Percentiles rank a stretch among this genome's conserved stretches.
phyloP scores from a whole-genome alignment of 2,329 filamentous ascomycete species.

The Fusarium domesticum region DNA sequence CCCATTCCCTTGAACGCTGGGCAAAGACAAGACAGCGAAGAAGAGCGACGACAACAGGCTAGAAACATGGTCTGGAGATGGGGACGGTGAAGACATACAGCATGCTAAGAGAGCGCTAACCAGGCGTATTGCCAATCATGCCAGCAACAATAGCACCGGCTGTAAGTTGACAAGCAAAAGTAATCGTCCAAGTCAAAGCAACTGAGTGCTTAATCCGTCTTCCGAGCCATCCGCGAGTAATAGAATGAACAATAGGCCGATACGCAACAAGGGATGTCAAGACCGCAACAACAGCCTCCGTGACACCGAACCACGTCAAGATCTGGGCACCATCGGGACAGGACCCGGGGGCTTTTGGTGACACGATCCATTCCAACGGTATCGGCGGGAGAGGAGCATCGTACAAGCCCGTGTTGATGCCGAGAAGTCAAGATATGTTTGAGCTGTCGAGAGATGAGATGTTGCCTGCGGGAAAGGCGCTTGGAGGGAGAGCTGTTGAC shows the following conservation, averaged over 20 bases:
- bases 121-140: slow-evolving; percentile 18
- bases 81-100: slow-evolving; percentile 22
- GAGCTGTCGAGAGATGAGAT: slow-evolving; percentile 13
- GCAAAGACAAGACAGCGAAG: slow-evolving; percentile 18
- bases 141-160: slow-evolving; percentile 23
- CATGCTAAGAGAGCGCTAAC: slow-evolving; percentile 22
- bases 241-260: slow-evolving; percentile 17
- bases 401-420: slow-evolving; percentile 21
- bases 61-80: slow-evolving; percentile 21
- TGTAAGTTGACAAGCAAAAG: slow-evolving; percentile 16
- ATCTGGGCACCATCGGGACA: slow-evolving; percentile 15
- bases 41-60: slow-evolving; percentile 17
- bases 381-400: slow-evolving; percentile 17
- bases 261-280: slow-evolving; percentile 15
- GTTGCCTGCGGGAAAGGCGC: slow-evolving; percentile 6
- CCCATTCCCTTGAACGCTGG: slow-evolving; percentile 9
- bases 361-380: slow-evolving; percentile 26
- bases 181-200: slow-evolving; percentile 14
- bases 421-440: slow-evolving; percentile 18
- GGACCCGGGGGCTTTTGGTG: slow-evolving; percentile 9
- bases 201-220: slow-evolving; percentile 11
- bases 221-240: slow-evolving; percentile 16
- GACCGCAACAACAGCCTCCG: slow-evolving; percentile 17
- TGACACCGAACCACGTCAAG: slow-evolving; percentile 19
- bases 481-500: slow-evolving; percentile 3